Percentiles rank a stretch among this genome's conserved stretches.
Conservation (phyloP, 2,329 filamentous ascomycete genomes). For the Aspergillus ibericus region DNA sequence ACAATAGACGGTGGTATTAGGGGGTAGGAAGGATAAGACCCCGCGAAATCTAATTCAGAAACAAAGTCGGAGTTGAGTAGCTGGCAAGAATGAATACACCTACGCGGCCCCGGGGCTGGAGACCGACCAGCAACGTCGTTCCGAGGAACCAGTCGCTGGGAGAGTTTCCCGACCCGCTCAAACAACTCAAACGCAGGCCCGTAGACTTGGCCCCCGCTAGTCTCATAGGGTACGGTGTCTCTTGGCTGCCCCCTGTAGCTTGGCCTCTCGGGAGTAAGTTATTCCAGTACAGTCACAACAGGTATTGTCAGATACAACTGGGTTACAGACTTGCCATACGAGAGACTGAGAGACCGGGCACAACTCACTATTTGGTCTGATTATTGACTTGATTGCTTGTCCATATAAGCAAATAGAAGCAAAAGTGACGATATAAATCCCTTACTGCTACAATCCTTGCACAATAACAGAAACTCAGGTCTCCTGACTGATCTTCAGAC, state of each 20-base stretch:
- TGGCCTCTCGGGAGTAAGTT: neutral
- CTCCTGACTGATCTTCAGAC: too few species aligned
- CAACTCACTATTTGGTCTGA: too few species aligned
- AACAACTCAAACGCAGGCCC: too few species aligned
- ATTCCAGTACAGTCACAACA: neutral
- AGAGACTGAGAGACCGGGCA: too few species aligned
- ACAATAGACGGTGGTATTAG: neutral
- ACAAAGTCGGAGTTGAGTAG: neutral
- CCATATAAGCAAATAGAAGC: too few species aligned
- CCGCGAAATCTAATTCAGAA: neutral
- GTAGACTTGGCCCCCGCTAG: neutral
- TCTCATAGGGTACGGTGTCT: neutral
- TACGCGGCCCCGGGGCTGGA: neutral
- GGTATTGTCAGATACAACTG: neutral
- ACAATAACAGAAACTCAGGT: too few species aligned
- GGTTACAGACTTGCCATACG: too few species aligned
- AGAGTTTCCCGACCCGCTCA: too few species aligned
- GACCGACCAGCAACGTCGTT: neutral
- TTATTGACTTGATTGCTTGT: too few species aligned
- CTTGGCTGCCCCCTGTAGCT: neutral
- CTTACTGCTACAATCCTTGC: too few species aligned
- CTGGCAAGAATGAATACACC: neutral
- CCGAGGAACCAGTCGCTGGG: neutral
- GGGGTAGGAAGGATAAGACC: neutral
- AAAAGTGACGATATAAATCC: too few species aligned